phyloP scores from a whole-genome alignment of 768 basidiomycete species.

The Sutorius australiensis region DNA sequence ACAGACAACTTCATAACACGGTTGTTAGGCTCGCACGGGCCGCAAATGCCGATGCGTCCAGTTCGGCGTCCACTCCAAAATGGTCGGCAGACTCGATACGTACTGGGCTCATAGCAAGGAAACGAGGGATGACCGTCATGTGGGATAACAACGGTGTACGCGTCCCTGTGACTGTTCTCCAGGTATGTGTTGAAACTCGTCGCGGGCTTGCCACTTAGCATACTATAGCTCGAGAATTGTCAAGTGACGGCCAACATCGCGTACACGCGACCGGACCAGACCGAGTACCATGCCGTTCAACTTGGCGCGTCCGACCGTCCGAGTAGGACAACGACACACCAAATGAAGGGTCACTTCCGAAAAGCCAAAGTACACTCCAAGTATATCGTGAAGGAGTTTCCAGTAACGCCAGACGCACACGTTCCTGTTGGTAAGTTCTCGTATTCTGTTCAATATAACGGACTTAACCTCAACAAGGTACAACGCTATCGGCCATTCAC shows the following conservation, averaged over 20 bases:
- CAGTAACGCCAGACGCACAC: constrained; percentile 84
- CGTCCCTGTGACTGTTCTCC: constrained; percentile 89
- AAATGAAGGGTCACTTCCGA: constrained; percentile 87
- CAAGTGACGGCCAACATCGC: constrained; percentile 81
- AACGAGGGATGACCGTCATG: constrained; percentile 92
- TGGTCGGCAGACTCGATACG: constrained; percentile 86
- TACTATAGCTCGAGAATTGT: constrained; percentile 71
- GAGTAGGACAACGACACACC: constrained; percentile 65
- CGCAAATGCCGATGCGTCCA: constrained; percentile 14
- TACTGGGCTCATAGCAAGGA: constrained; percentile 90
- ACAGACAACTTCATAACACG: constrained; percentile 46
- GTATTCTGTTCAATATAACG: background rate
- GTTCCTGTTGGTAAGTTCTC: constrained; percentile 72
- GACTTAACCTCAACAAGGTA: constrained; percentile 48
- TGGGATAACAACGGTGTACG: constrained; percentile 90
- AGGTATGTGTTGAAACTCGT: constrained; percentile 50
- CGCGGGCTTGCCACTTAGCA: constrained; percentile 10
- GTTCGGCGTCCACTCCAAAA: constrained; percentile 40
- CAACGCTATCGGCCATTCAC: constrained; percentile 84
- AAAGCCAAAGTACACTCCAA: constrained; percentile 83
- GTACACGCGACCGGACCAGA: constrained; percentile 58
- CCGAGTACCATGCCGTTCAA: constrained; percentile 89
- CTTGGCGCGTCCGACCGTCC: constrained; percentile 80
- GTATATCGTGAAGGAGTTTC: constrained; percentile 81
- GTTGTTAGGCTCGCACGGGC: constrained; percentile 29